These are phyloP conservation scores for Ustilago cynodontis DNA, from an alignment of 1,284 basidiomycete genomes.

Conservation along the genomic window DNA sequence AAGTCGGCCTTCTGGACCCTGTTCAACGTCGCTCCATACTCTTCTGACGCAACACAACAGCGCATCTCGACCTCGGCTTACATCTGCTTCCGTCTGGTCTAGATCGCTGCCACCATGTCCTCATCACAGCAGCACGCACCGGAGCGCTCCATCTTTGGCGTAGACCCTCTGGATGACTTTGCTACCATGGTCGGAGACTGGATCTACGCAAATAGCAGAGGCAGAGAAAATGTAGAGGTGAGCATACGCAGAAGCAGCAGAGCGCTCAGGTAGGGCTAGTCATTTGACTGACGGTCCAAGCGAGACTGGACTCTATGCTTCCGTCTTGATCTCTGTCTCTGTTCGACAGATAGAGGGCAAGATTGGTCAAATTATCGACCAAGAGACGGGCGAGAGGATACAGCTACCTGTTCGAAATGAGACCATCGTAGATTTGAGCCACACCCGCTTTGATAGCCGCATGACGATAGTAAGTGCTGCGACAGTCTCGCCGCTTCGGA, in stretches of 20 bases:
- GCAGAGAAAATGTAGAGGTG: slow-evolving; percentile 73
- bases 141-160: slow-evolving; percentile 88
- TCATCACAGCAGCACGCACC: slow-evolving; percentile 69
- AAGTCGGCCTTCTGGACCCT: slow-evolving; percentile 19
- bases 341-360: slow-evolving; percentile 86
- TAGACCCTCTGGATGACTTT: slow-evolving; percentile 94
- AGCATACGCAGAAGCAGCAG: slow-evolving; percentile 32
- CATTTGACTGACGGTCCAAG: neutral
- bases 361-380: slow-evolving; percentile 83
- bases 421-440: slow-evolving; percentile 74
- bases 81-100: neutral
- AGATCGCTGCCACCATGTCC: slow-evolving; percentile 7
- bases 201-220: slow-evolving; percentile 73
- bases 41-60: neutral
- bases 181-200: slow-evolving; percentile 91
- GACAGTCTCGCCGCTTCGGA: neutral
- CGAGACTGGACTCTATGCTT: too few relatives aligned
- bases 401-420: slow-evolving; percentile 83
- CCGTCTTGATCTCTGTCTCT: neutral
- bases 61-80: too few relatives aligned
- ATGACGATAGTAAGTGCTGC: slow-evolving; percentile 81
- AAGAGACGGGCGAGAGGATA: slow-evolving; percentile 74
- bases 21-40: neutral
- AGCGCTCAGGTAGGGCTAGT: neutral
- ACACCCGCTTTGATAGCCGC: slow-evolving; percentile 82